Evolutionary conservation across 2,329 filamentous ascomycete genomes (phyloP).

Genomic region (Fusarium hostae): DNA sequence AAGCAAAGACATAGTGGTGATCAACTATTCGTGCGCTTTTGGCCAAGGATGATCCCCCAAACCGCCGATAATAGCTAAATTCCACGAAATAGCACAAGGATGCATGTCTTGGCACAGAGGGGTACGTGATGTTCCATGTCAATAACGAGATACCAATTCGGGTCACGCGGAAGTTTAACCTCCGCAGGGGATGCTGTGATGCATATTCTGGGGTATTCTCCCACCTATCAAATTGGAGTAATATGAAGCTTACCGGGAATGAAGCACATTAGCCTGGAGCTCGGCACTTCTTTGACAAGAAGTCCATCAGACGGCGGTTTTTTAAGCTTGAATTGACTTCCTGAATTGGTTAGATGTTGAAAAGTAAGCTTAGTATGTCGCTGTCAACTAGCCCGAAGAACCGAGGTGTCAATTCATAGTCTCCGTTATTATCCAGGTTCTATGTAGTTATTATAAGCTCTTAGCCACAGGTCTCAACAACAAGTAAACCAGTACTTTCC

Average conservation of each 20-base stretch:
- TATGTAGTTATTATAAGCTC: too few relatives aligned
- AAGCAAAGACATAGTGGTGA: fast-evolving
- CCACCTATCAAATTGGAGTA: background rate
- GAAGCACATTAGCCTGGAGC: background rate
- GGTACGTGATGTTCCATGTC: background rate
- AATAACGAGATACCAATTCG: conserved; percentile 6
- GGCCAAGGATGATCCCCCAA: fast-evolving
- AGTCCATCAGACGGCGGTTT: background rate
- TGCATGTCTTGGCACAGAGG: background rate
- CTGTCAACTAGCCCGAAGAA: background rate
- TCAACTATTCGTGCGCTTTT: conserved; percentile 18
- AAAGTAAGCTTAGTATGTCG: background rate
- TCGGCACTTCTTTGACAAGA: background rate
- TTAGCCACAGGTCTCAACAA: too few relatives aligned
- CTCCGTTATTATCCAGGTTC: too few relatives aligned
- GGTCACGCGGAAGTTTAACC: conserved; percentile 17
- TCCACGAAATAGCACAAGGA: background rate
- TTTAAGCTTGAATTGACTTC: conserved; percentile 1
- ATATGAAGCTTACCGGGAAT: background rate
- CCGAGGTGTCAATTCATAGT: background rate
- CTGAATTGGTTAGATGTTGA: background rate
- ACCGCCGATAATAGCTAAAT: background rate
- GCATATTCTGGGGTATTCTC: background rate
- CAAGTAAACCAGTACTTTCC: too few relatives aligned
- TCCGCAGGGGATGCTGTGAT: background rate